Base-by-base conservation (phyloP, 2,329 filamentous ascomycete genomes). In the Sporothrix pseudoabietina region DNA sequence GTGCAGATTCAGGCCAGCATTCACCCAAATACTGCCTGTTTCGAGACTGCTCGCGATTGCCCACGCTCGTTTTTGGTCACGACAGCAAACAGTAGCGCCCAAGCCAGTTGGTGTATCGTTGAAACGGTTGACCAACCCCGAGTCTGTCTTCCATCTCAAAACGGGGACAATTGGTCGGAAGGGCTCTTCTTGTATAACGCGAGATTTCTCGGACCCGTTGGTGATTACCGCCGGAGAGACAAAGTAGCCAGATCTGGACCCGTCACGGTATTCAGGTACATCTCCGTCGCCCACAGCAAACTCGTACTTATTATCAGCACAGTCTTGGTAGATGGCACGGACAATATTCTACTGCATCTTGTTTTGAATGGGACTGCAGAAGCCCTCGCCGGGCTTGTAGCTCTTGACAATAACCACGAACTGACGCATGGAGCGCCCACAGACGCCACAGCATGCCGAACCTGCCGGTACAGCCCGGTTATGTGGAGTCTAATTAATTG, bases 301-400 rank as follows among this genome's bases (percentile, higher is more conserved):
- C 9, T 57, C 54, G 54, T 57, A 57, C 22, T 57, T 57, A 26
- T 57, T 57, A 22, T 57, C 54, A 4, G 22, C 54, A 16, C 54
- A 57, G 26, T 57, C 54, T 9, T 57, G 30, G 26, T 57, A 57
- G 3, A 57, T 57, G 9, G 54, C 54, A 1, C 59, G 26, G 6
- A 57, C 54, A 5, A 57, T 12, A 22, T 30, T 16, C 6, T 57
- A 57, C 54, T 57, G 54, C 54, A 57, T 57, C 54, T 57, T 57
- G 26, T 57, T 57, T 26, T 57, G 54, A 26, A 57, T 57, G 26
- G 54, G 54, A 32, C 54, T 57, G 54, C 54, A 57, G 26, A 57
- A 57, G 1, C 54, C 54, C 26, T 57, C 54, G 10, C 54, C 54
- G 10, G 54, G 54, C 10, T 57, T 32, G 26, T 57, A 57, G 10